Conservation (phyloP, 345 rosid genomes). For the Turritis glabra region DNA sequence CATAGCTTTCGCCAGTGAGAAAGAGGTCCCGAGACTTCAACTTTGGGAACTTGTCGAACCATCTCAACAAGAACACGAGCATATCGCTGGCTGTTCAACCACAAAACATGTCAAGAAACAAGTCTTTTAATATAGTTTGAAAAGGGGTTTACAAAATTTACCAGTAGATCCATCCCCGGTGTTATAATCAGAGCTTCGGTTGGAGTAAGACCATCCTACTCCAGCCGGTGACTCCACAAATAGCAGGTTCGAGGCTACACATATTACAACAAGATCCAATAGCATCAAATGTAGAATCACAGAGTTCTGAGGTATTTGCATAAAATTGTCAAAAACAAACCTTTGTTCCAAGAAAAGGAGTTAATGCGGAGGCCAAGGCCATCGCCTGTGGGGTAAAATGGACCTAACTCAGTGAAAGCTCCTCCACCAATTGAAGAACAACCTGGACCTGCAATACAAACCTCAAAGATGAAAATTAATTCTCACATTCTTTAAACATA, state of each 20-base stretch:
- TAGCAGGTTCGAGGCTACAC: conserved; percentile 75
- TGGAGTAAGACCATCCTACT: conserved; percentile 96
- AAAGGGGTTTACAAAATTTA: neutral
- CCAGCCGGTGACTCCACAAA: conserved; percentile 95
- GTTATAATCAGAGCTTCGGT: conserved; percentile 64
- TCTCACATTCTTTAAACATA: neutral
- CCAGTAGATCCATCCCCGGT: conserved; percentile 71
- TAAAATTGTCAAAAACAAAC: conserved; percentile 4
- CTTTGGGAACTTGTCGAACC: conserved; percentile 78
- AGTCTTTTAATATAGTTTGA: neutral
- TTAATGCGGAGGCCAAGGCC: conserved; percentile 78
- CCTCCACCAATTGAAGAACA: conserved; percentile 95
- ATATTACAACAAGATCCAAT: neutral
- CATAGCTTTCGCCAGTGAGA: conserved; percentile 94
- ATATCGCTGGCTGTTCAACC: conserved; percentile 62
- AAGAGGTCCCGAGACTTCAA: conserved; percentile 63
- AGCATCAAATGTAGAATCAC: conserved; percentile 6
- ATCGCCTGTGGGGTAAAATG: conserved; percentile 81
- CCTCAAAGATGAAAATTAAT: neutral
- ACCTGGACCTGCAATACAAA: conserved; percentile 67
- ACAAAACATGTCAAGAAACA: conserved; percentile 1
- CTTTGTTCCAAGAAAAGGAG: conserved; percentile 88
- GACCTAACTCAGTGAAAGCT: conserved; percentile 89
- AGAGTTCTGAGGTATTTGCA: neutral
- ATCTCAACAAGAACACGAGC: conserved; percentile 63